These are phyloP conservation scores for Coprinopsis strossmayeri DNA, from an alignment of 768 basidiomycete species.

Conservation along the genomic window DNA sequence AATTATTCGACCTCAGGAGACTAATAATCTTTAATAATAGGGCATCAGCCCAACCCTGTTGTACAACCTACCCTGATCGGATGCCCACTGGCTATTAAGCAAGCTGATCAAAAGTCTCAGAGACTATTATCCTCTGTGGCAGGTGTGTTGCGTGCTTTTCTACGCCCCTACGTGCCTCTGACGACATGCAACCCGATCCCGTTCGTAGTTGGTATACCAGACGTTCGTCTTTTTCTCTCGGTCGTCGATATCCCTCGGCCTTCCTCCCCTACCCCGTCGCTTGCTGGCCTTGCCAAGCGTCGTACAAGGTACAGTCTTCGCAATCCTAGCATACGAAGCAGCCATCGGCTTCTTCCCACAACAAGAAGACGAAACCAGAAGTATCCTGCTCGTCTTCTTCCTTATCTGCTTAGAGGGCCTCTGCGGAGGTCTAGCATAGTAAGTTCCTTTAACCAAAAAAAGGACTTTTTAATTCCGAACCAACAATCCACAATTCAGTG, in stretches of 20 bases:
- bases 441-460: slow-evolving; percentile 22
- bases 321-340: slow-evolving; percentile 57
- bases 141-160: slow-evolving; percentile 37
- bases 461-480: neutral
- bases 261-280: slow-evolving; percentile 68
- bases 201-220: slow-evolving; percentile 75
- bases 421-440: slow-evolving; percentile 92
- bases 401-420: slow-evolving; percentile 86
- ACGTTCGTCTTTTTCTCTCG: slow-evolving; percentile 91
- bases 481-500: slow-evolving; percentile 33
- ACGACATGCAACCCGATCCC: neutral
- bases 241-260: slow-evolving; percentile 79
- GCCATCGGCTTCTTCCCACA: slow-evolving; percentile 58
- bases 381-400: slow-evolving; percentile 60
- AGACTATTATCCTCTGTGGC: slow-evolving; percentile 96
- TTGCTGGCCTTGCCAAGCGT: slow-evolving; percentile 73
- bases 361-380: slow-evolving; percentile 27
- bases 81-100: slow-evolving; percentile 56
- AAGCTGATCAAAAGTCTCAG: slow-evolving; percentile 77
- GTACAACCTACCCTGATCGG: slow-evolving; percentile 72
- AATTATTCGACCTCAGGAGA: neutral
- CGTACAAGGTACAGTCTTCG: slow-evolving; percentile 61
- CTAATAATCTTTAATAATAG: slow-evolving; percentile 25
- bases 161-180: neutral
- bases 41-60: slow-evolving; percentile 87